Percentiles rank a stretch among this genome's conserved stretches.
Evolutionary conservation across 495 filamentous ascomycete species (phyloP).

Genomic region (Aspergillus funiculosus): DNA sequence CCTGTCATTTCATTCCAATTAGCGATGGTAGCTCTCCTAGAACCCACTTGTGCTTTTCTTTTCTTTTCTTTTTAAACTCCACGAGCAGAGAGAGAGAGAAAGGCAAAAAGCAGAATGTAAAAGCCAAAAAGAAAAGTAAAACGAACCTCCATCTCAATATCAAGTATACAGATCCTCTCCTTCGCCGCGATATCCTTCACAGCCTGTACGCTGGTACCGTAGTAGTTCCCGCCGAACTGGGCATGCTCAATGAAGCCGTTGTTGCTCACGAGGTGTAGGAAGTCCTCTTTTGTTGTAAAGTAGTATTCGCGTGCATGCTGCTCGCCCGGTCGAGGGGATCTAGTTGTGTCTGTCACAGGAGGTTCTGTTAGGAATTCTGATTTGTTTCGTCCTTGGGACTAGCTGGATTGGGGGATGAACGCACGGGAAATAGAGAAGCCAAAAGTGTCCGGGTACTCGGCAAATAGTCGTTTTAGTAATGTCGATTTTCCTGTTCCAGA

Average conservation of each 20-base stretch:
- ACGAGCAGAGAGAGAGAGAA: conserved; percentile 58
- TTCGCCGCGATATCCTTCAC: conserved; percentile 67
- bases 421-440: conserved; percentile 70
- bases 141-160: conserved; percentile 89
- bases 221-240: conserved; percentile 79
- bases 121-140: too few species aligned
- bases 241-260: conserved; percentile 86
- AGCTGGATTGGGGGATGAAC: conserved; percentile 1
- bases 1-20: conserved; percentile 53
- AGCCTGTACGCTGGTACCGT: conserved; percentile 75
- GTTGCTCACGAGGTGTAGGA: conserved; percentile 59
- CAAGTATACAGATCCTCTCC: conserved; percentile 41
- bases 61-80: conserved; percentile 24
- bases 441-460: conserved; percentile 65
- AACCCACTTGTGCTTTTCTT: too few species aligned
- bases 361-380: neutral
- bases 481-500: conserved; percentile 86
- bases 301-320: conserved; percentile 73
- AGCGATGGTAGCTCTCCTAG: neutral
- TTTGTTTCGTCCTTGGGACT: neutral
- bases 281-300: conserved; percentile 64
- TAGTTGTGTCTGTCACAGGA: conserved; percentile 58
- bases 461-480: conserved; percentile 67
- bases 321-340: conserved; percentile 70
- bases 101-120: neutral